Evolutionary conservation across 495 filamentous ascomycete species (phyloP).

Genomic region (Penicillium waksmanii): DNA sequence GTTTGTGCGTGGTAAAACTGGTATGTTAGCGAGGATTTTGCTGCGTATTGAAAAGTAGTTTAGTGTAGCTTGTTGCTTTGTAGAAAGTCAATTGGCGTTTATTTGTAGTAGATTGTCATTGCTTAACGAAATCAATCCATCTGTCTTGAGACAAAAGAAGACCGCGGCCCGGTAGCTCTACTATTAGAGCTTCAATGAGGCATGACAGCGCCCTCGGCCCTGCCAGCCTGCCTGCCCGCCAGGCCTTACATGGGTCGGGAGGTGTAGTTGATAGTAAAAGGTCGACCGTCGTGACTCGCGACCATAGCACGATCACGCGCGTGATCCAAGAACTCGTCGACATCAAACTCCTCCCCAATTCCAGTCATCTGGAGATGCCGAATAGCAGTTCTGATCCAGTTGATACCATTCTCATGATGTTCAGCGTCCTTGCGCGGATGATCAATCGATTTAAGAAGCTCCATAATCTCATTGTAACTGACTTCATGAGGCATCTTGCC

Average conservation of each 20-base stretch:
- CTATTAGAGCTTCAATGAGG: no score
- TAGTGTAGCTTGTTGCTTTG: no score
- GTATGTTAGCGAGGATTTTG: no score
- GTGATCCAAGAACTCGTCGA: not conserved
- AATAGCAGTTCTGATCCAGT: constrained; percentile 1
- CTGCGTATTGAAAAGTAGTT: no score
- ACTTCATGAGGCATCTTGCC: not conserved
- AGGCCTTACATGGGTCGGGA: not conserved
- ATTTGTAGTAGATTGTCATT: no score
- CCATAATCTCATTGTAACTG: not conserved
- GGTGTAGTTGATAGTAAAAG: not conserved
- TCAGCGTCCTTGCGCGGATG: not conserved
- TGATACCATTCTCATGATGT: not conserved
- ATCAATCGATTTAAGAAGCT: not conserved
- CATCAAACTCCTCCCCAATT: not conserved
- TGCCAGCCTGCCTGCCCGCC: no score
- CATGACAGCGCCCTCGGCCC: no score
- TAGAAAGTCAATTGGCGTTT: no score
- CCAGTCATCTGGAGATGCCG: not conserved
- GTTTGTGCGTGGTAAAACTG: no score
- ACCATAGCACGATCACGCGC: not conserved
- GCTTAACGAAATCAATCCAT: no score
- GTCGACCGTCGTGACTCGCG: not conserved
- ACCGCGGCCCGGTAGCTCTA: no score
- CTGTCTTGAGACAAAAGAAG: no score